A percentile compares a stretch with the other conserved stretches of the same genome.
Conservation (phyloP, 1,139 yeast species). For the Scheffersomyces insectosa region DNA sequence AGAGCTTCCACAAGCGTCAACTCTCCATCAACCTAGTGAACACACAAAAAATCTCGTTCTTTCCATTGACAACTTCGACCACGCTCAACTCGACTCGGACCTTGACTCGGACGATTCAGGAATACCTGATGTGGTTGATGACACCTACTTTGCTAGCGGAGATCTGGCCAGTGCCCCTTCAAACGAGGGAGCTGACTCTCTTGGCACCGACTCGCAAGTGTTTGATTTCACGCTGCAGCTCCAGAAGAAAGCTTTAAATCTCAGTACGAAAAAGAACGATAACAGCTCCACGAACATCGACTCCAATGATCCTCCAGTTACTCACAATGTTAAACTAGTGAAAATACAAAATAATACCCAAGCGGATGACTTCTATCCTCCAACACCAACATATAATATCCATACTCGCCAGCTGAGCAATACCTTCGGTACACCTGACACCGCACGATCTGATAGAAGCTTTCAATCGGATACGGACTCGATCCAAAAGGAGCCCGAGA, state of each 20-base stretch:
- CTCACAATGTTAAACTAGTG: background rate
- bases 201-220: no score
- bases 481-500: conserved; percentile 35
- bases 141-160: background rate
- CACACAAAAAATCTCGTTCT: conserved; percentile 25
- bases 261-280: no score
- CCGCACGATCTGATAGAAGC: conserved; percentile 36
- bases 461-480: conserved; percentile 40
- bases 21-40: no score
- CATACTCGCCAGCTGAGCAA: conserved; percentile 5
- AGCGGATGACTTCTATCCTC: conserved; percentile 22
- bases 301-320: background rate
- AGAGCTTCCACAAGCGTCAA: no score
- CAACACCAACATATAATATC: conserved; percentile 29
- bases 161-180: no score
- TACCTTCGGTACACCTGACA: conserved; percentile 19
- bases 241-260: no score
- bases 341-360: background rate
- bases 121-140: background rate
- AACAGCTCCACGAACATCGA: background rate
- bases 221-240: no score
- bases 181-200: no score
- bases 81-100: conserved; percentile 16
- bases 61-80: conserved; percentile 33
- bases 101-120: conserved; percentile 18